Evolutionary conservation across 345 rosid genomes (phyloP).

Genomic region (Melaleuca alternifolia): DNA sequence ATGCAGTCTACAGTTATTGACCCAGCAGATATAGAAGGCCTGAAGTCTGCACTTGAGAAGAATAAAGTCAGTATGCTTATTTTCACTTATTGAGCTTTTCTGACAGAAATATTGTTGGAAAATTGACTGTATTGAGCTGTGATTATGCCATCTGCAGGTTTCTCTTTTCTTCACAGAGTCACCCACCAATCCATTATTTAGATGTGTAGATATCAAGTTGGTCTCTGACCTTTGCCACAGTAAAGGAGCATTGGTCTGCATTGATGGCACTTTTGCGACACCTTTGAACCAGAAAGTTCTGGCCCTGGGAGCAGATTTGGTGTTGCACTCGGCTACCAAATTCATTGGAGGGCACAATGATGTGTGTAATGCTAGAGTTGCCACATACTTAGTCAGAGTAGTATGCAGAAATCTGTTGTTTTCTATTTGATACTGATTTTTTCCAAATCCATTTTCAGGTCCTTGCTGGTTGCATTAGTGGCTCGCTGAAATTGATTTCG

Average conservation of each 20-base stretch:
- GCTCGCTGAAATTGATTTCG: conserved; percentile 54
- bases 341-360: conserved; percentile 96
- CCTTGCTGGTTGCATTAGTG: conserved; percentile 92
- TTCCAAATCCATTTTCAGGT: conserved; percentile 38
- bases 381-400: not conserved
- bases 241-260: conserved; percentile 86
- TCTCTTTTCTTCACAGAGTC: conserved; percentile 91
- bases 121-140: not conserved
- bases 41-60: conserved; percentile 65
- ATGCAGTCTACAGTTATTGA: conserved; percentile 90
- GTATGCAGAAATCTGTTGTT: not conserved
- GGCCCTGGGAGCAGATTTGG: conserved; percentile 93
- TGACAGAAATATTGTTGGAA: not conserved
- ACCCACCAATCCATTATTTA: conserved; percentile 91
- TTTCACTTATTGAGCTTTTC: not conserved
- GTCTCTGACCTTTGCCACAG: conserved; percentile 83
- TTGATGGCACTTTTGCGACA: conserved; percentile 98
- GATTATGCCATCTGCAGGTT: conserved; percentile 43
- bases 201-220: conserved; percentile 87
- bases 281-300: conserved; percentile 95
- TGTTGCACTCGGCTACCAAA: conserved; percentile 86
- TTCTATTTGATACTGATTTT: not conserved
- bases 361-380: conserved; percentile 24
- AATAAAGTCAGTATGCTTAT: conserved; percentile 44
- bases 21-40: conserved; percentile 78